phyloP scores from a whole-genome alignment of 2,329 filamentous ascomycete species.

The Saccharata proteae region DNA sequence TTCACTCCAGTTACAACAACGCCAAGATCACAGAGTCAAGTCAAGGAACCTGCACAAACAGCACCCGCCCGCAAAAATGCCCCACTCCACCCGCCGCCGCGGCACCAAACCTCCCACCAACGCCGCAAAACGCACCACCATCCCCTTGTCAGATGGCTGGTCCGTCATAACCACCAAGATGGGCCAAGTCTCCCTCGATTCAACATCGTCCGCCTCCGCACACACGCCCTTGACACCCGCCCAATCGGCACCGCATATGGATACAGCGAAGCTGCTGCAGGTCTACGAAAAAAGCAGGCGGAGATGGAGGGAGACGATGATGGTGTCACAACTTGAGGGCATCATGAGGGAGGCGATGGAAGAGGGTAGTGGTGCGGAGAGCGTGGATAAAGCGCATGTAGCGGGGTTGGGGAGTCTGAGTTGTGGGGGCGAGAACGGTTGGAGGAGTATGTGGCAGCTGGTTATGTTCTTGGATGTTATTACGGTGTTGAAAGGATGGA shows the following conservation, averaged over 20 bases:
- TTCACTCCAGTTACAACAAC: too few species aligned
- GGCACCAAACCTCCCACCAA: not conserved
- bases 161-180: conserved; percentile 21
- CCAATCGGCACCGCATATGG: too few species aligned
- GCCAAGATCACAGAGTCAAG: too few species aligned
- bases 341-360: not conserved
- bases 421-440: conserved; percentile 5
- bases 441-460: conserved; percentile 22
- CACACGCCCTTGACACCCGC: too few species aligned
- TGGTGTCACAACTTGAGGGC: not conserved
- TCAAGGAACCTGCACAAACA: too few species aligned
- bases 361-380: not conserved
- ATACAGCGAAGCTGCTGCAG: too few species aligned
- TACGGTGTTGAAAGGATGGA: conserved; percentile 9
- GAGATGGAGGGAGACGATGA: not conserved
- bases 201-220: too few species aligned
- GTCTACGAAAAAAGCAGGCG: not conserved
- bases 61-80: too few species aligned
- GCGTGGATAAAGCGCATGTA: conserved; percentile 11
- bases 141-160: conserved; percentile 23
- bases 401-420: conserved; percentile 14
- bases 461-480: conserved; percentile 21
- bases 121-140: conserved; percentile 18
- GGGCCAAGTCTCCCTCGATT: too few species aligned
- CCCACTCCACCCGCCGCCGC: too few species aligned